These are phyloP conservation scores for Pestalotiopsis sp. DNA, from an alignment of 2,329 filamentous ascomycete species.

Conservation along the genomic window DNA sequence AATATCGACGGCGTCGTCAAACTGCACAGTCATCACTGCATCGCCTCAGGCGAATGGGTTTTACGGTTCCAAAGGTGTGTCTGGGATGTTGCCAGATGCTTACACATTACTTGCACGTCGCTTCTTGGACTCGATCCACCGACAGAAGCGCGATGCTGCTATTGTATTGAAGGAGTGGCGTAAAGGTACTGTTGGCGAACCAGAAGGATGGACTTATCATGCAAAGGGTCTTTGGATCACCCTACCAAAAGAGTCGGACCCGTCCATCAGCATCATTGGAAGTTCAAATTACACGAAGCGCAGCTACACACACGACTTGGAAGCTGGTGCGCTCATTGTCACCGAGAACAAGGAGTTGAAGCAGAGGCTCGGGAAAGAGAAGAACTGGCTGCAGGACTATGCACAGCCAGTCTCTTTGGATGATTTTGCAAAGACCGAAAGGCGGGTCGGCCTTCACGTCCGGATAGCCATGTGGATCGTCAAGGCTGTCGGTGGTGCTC, in stretches of 20 bases:
- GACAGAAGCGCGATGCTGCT: conserved; percentile 48
- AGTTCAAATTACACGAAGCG: conserved; percentile 96
- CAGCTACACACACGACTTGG: conserved; percentile 89
- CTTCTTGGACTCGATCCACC: conserved; percentile 68
- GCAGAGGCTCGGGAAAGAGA: conserved; percentile 74
- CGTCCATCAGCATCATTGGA: conserved; percentile 81
- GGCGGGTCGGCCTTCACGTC: conserved; percentile 84
- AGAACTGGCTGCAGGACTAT: conserved; percentile 77
- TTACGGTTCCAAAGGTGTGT: conserved; percentile 84
- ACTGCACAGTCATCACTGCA: conserved; percentile 86
- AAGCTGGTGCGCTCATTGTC: conserved; percentile 84
- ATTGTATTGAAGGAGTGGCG: conserved; percentile 88
- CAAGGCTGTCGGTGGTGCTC: conserved; percentile 79
- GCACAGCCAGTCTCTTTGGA: conserved; percentile 70
- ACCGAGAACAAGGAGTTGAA: conserved; percentile 77
- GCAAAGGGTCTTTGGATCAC: conserved; percentile 95
- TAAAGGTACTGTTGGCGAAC: conserved; percentile 76
- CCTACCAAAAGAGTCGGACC: conserved; percentile 64
- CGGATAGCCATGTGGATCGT: conserved; percentile 94
- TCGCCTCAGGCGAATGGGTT: conserved; percentile 95
- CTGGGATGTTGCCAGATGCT: conserved; percentile 85
- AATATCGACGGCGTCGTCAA: conserved; percentile 68
- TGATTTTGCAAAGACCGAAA: conserved; percentile 80
- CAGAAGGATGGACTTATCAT: conserved; percentile 94
- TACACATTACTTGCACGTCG: conserved; percentile 86